Evolutionary conservation across 2,329 filamentous ascomycete genomes (phyloP).

Genomic region (Ciborinia camelliae): DNA sequence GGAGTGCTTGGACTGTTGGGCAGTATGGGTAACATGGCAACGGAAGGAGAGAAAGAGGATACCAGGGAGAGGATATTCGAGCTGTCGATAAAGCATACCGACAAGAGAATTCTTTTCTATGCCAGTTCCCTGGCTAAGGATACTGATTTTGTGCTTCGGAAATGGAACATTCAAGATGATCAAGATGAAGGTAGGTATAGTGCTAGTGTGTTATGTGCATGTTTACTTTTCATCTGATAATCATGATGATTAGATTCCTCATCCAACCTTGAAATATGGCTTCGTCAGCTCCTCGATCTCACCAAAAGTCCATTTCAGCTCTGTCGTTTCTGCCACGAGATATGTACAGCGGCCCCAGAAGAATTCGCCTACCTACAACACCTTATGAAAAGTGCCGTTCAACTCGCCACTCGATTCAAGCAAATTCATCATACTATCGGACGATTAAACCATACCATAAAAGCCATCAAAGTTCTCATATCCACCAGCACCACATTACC

Average conservation of each 20-base stretch:
- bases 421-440: constrained; percentile 45
- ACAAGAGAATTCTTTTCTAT: background rate
- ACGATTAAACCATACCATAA: constrained; percentile 44
- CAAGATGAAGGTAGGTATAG: background rate
- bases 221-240: background rate
- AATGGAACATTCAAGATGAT: background rate
- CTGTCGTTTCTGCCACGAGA: constrained; percentile 16
- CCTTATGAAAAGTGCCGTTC: constrained; percentile 28
- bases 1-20: background rate
- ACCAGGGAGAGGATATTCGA: background rate
- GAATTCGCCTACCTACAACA: background rate
- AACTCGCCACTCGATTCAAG: background rate
- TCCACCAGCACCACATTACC: constrained; percentile 36
- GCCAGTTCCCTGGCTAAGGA: background rate
- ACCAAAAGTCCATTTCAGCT: background rate
- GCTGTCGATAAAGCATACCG: background rate
- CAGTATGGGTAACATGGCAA: background rate
- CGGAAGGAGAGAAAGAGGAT: background rate
- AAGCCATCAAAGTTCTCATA: constrained; percentile 42
- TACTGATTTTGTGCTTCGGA: background rate
- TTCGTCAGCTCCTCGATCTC: background rate
- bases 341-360: constrained; percentile 2
- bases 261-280: background rate
- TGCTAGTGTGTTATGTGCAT: no score
- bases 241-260: background rate